A percentile compares a stretch with the other conserved stretches of the same genome.
phyloP scores from a whole-genome alignment of 768 basidiomycete genomes.

The Pleurotus djamor region DNA sequence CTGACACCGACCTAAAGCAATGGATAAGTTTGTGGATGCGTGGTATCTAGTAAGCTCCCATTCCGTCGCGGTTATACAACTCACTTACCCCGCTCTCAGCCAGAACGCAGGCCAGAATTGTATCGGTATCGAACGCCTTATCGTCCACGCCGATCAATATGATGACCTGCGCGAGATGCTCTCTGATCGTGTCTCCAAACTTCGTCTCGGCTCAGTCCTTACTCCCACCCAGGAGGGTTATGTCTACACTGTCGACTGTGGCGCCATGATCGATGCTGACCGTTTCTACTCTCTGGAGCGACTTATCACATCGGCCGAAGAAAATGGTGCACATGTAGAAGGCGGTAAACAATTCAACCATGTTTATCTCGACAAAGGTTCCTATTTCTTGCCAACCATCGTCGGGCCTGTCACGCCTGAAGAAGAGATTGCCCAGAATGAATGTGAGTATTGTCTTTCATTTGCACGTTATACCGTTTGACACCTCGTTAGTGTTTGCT shows the following conservation, averaged over 20 bases:
- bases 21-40: conserved; percentile 87
- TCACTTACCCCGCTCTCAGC: conserved; percentile 34
- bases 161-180: conserved; percentile 71
- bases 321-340: conserved; percentile 60
- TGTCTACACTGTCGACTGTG: conserved; percentile 76
- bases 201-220: conserved; percentile 80
- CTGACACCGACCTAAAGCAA: conserved; percentile 76
- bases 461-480: background rate
- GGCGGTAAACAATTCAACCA: conserved; percentile 72
- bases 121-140: conserved; percentile 92
- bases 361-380: conserved; percentile 64
- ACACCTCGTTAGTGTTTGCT: conserved; percentile 69
- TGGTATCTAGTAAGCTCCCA: conserved; percentile 74
- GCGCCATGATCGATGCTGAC: conserved; percentile 79
- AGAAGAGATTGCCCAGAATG: conserved; percentile 78
- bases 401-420: conserved; percentile 71
- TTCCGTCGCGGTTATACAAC: background rate
- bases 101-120: conserved; percentile 96
- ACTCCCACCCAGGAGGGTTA: conserved; percentile 65
- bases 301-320: conserved; percentile 67
- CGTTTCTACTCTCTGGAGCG: conserved; percentile 69
- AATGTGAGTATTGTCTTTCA: conserved; percentile 52
- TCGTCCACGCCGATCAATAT: conserved; percentile 80
- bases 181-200: conserved; percentile 55
- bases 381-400: conserved; percentile 87